Base-by-base conservation (phyloP, 2,329 filamentous ascomycete genomes). In the Didymella glomerata region DNA sequence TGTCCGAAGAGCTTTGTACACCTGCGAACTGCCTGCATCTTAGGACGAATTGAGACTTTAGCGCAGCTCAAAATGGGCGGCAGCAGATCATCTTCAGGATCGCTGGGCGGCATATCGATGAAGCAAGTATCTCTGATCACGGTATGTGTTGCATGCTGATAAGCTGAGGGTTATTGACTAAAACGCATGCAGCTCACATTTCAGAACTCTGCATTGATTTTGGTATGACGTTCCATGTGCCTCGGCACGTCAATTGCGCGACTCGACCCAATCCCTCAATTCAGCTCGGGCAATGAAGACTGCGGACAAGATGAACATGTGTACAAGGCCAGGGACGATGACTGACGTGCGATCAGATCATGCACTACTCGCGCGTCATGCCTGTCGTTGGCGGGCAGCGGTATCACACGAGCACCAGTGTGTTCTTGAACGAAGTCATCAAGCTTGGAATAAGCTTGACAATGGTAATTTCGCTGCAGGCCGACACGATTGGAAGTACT, bases 291-390 rank as follows among this genome's bases (percentile, higher is more conserved):
- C 47, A 20, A 46, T 22, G 27, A 30, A 9, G 14, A 18, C 36
- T n/a, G 14, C 27, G n/a, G 2, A 24, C 49, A 30, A 28, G 14
- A 22, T 44, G 4, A 36, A 22, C 25, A 11, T 28, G 18, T 22
- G 30, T 16, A 16, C 24, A n/a, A 40, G 40, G 24, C 32, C 22
- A 34, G 47, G 25, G 20, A 42, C 32, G 47, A 47, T 46, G 54
- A 53, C 60, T 64, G 54, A 66, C 57, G 24, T 46, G 63, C 36
- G 27, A 72, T 32, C 56, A 94, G 91, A 85, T 97, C 55, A 90
- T 97, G 84, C 94, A 97, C 80, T 97, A 98, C 78, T 97, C 93
- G 28, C 88, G 93, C 65, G 88, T 96, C 61, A 97, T 97, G 93
- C 90, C 93, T n/a, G 84, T 88, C 10, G 83, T 86, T 10, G 88